Base-by-base conservation (phyloP, 306 rosid genomes). In the Cajanus cajan region DNA sequence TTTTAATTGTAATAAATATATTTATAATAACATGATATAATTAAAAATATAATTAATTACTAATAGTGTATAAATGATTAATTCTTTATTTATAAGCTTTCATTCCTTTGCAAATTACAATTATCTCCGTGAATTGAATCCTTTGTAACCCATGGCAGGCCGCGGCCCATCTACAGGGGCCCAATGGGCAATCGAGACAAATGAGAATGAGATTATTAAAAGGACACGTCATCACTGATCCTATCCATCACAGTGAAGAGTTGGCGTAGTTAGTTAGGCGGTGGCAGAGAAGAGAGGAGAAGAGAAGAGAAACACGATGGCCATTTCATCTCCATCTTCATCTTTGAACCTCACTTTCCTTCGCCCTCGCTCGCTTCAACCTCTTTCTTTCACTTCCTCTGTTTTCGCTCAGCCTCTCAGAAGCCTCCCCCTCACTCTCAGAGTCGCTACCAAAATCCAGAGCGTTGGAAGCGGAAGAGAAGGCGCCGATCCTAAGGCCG, bases 401-500 rank as follows among this genome's bases (percentile, higher is more conserved):
- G 19, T 44, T 36, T 19, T 51, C 16, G 13, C 83, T 58, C 82
- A 48, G 34, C 4, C 84, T 64, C 57, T 45, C 25, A 24, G 61
- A 4, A 85, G 25, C 28, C 64, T 15, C 43, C 21, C 73, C 4
- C 68, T 83, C 43, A 54, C 73, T 4, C 68, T 83, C 43, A 54
- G 48, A 7, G 4, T 78, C 14, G 3, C 37, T 39, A 33, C 40
- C 65, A 80, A 75, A 82, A 80, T 90, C 85, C 89, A 61, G 40
- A 83, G 96, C 85, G 62, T 74, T 36, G 85, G 70, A 14, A 59
- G 52, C 50, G 83, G 55, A 21, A 85, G 51, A 79, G 87, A 87
- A 77, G 63, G 72, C 48, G 77, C 86, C 55, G 78, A 88, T 73
- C 93, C 91, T 3, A 92, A 87, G 66, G 88, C 85, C 0, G 98